Base-by-base conservation (phyloP, 2,329 filamentous ascomycete genomes). In the Alternaria incomplexa region DNA sequence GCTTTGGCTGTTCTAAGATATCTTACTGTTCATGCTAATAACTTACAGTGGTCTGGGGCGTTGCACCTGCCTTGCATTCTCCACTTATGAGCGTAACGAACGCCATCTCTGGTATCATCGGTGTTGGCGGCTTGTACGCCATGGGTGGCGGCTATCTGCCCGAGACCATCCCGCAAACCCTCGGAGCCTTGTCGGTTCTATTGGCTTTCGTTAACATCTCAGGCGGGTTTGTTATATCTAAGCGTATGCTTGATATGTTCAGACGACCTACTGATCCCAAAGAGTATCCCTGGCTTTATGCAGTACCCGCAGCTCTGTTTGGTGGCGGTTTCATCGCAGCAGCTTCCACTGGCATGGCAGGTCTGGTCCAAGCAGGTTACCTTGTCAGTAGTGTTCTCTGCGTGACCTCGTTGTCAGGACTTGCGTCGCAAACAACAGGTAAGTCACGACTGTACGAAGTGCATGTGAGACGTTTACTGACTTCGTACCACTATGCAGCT, bases 41-140 rank as follows among this genome's bases (percentile, higher is more conserved):
- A n/a, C 32, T 10, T 40, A 10, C n/a, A 40, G 92, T 92, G 6
- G 92, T 97, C 23, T 97, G 93, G 93, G 93, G 93, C 56, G 93
- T 97, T 12, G 83, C 85, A 0, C 93, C 93, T 8, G 92, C 93
- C 36, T 84, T 97, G 6, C 93, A 97, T 78, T 95, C 92, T 2
- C 93, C 93, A 1, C 83, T 97, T 6, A 97, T 97, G 93, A 94
- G 91, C 70, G 93, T 96, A 36, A 97, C 93, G 8, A 97, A 97
- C 77, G 93, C 93, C 26, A 97, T 97, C 71, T 96, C 92, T 30
- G 93, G 91, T 80, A 82, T 97, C 91, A 93, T 97, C 28, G 93
- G 93, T 61, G 86, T 97, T 64, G 93, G 93, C 60, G 93, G 93
- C 12, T 85, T 97, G 67, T 97, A 96, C 81, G 90, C 97, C 58